Evolutionary conservation across 306 rosid genomes (phyloP).

Genomic region (Corylus americana): DNA sequence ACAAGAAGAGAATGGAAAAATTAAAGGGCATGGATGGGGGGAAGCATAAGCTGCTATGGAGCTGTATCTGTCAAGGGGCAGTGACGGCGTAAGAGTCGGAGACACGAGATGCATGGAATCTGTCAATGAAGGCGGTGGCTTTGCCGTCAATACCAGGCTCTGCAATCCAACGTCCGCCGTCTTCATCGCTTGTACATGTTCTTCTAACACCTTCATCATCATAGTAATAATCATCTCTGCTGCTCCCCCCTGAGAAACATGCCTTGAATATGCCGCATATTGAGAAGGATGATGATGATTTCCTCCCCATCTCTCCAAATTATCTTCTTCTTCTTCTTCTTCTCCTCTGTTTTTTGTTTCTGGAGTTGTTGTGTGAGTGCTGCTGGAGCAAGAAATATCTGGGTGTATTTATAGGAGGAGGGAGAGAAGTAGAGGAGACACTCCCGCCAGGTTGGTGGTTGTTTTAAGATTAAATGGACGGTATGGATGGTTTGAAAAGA

Average conservation of each 20-base stretch:
- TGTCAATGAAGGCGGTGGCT: slow-evolving; percentile 81
- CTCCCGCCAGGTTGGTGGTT: slow-evolving; percentile 4
- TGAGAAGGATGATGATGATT: slow-evolving; percentile 54
- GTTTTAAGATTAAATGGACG: slow-evolving; percentile 37
- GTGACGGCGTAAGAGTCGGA: slow-evolving; percentile 51
- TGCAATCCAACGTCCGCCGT: slow-evolving; percentile 72
- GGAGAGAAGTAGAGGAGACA: not conserved
- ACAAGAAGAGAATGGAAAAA: slow-evolving; percentile 6
- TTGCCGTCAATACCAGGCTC: slow-evolving; percentile 89
- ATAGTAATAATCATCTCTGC: slow-evolving; percentile 35
- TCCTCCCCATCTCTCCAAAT: slow-evolving; percentile 40
- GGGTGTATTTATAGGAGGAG: slow-evolving; percentile 42
- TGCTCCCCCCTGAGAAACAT: slow-evolving; percentile 57
- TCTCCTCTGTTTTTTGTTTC: not conserved
- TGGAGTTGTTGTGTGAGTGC: not conserved
- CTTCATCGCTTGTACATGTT: slow-evolving; percentile 80
- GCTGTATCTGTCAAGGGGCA: slow-evolving; percentile 20
- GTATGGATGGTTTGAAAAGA: slow-evolving; percentile 48
- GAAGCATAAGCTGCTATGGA: not conserved
- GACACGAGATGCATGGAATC: slow-evolving; percentile 61
- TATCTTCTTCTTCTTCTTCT: slow-evolving; percentile 4
- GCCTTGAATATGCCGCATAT: slow-evolving; percentile 61
- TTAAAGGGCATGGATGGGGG: too few species aligned
- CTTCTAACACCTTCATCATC: slow-evolving; percentile 65
- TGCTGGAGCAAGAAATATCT: slow-evolving; percentile 16